Evolutionary conservation across 495 filamentous ascomycete genomes (phyloP), one percentile per base, ranked within the genome.

Genomic region (Aspergillus hancockii): DNA sequence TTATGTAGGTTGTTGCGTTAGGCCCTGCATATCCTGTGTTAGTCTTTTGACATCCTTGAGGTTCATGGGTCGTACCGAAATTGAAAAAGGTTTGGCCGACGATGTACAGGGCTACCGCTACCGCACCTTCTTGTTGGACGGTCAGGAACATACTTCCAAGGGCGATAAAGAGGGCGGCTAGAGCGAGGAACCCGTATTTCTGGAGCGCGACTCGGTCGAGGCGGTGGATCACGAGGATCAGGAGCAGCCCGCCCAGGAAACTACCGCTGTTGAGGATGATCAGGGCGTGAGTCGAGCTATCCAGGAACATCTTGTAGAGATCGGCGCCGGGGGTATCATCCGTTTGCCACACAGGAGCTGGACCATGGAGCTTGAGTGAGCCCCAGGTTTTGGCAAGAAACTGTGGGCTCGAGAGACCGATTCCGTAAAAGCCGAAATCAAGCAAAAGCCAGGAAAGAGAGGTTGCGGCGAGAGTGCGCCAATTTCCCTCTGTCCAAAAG

Each of bases 11-110:
- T 31, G 85, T 81, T 22, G 80, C 81, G 62, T 86, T 88, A 32
- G 83, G 83, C 36, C 77, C 76, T 75, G 52, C 8, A 28, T 31
- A 25, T 25, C 41, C 28, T 31, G 56, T 49, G 55, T 71, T 57
- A 64, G 57, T 36, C 13, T 38, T 31, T 23, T 25, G 4, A 25
- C 19, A n/a, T 23, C 46, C 22, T 47, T 43, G 13, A 32, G 21
- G 14, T 0, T 16, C 14, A n/a, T 18, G 40, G 16, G 12, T 61
- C 56, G 28, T 67, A 69, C 85, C 85, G 25, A 88, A 77, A 60
- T 88, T 87, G 71, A 88, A 89, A n/a, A 88, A 60, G 0, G 85
- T 64, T 65, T 89, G 82, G 19, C 79, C 81, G 21, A 89, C 45
- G 22, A 83, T 76, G 58, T 87, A 88, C 2, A 90, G 63, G 0